Evolutionary conservation across 2,329 filamentous ascomycete species (phyloP), one percentile per base, ranked within the genome.

Genomic region (Fusarium sp.): DNA sequence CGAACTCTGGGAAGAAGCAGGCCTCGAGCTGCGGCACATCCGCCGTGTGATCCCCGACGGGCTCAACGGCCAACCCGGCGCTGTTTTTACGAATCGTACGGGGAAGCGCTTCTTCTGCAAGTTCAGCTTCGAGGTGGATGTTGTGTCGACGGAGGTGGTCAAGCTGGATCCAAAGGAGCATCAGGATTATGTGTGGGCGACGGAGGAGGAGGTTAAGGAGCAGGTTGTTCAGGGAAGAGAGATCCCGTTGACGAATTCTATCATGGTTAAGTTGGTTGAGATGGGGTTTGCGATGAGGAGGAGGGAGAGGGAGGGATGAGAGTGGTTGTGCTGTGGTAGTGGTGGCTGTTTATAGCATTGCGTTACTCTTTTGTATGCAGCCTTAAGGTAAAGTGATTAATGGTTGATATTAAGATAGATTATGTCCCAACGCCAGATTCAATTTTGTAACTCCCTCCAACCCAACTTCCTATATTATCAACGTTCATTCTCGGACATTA

Each of bases 1-100:
- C 17, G 84, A 86, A 74, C 75, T 86, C 4, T 77, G 73, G 72
- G 84, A 86, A 73, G 83, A 85, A 72, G 70, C 81, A 10, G 82
- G 83, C 0, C 73, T 85, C 6, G 52, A 67, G 30, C 77, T 76
- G 6, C 65, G 47, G 13, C 70, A 70, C 32, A 66, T 82, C 44
- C 51, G 61, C 39, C 64, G 73, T 30, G 64, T 75, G 15, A 68
- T 81, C 7, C 73, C 73, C 17, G 75, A 77, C 45, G 75, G 75
- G 5, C 20, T 48, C 3, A 53, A 48, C 17, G 64, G 54, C 0
- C 70, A 69, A 37, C 67, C 64, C 3, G 74, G 75, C 0, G 71
- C 68, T 4, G 67, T 75, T 15, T 80, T 81, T 54, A 75, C 75
- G 13, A 80, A 80, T 40, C 67, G 78, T 13, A 75, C 67, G 3